These are phyloP conservation scores for Boletus subcaerulescens DNA, from an alignment of 768 basidiomycete genomes.

Conservation along the genomic window DNA sequence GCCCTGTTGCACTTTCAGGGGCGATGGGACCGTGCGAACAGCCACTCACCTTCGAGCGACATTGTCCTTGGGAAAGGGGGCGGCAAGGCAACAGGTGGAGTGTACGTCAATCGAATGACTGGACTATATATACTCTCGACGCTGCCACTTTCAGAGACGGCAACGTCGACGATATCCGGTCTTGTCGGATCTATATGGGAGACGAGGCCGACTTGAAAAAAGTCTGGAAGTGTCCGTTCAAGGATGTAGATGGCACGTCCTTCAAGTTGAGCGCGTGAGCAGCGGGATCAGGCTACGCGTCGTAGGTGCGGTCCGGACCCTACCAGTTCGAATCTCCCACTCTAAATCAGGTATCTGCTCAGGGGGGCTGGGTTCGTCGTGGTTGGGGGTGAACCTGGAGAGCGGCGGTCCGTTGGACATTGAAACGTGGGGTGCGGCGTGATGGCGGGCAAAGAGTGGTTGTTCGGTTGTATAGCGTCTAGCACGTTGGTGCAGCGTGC, in stretches of 20 bases:
- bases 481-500: not conserved
- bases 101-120: constrained; percentile 60
- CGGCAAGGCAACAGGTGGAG: constrained; percentile 63
- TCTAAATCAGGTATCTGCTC: constrained; percentile 58
- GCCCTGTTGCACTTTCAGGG: constrained; percentile 42
- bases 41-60: constrained; percentile 60
- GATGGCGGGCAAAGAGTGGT: constrained; percentile 17
- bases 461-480: constrained; percentile 6
- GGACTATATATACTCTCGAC: constrained; percentile 60
- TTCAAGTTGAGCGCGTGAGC: constrained; percentile 22
- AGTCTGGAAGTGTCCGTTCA: constrained; percentile 65
- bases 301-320: constrained; percentile 13
- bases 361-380: constrained; percentile 6
- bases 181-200: constrained; percentile 48
- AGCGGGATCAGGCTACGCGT: constrained; percentile 6
- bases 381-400: constrained; percentile 25
- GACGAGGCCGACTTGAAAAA: constrained; percentile 67
- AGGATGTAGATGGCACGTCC: constrained; percentile 71
- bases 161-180: constrained; percentile 27
- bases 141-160: constrained; percentile 29
- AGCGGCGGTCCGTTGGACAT: constrained; percentile 11
- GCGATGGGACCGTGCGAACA: not conserved
- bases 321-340: constrained; percentile 78
- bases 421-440: not conserved
- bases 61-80: constrained; percentile 68